Evolutionary conservation across 1,139 yeast genomes (phyloP).

Genomic region (Yamadazyma aaseri): DNA sequence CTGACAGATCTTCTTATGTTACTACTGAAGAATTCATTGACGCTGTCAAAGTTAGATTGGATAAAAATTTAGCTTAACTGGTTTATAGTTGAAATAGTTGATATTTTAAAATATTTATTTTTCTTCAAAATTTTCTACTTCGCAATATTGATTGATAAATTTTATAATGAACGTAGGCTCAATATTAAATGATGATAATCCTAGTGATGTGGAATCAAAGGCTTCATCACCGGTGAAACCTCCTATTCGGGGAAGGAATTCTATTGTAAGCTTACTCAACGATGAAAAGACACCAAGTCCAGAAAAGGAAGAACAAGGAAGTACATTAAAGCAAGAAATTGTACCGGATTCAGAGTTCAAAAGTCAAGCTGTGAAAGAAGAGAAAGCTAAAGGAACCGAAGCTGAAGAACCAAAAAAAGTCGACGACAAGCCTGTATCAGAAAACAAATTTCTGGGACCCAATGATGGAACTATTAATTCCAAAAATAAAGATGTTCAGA

Average conservation of each 20-base stretch:
- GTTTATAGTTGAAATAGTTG: background rate
- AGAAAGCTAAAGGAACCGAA: background rate
- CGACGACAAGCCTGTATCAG: too few species aligned
- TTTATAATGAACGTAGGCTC: conserved; percentile 47
- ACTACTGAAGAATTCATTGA: conserved; percentile 76
- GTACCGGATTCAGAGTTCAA: background rate
- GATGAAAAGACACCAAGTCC: conserved; percentile 32
- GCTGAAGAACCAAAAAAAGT: conserved; percentile 2
- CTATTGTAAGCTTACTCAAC: conserved; percentile 48
- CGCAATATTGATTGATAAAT: too few species aligned
- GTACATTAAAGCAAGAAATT: conserved; percentile 1
- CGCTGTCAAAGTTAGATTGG: conserved; percentile 42
- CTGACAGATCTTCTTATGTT: conserved; percentile 64
- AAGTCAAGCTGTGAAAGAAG: background rate
- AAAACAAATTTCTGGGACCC: too few species aligned
- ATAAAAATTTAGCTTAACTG: conserved; percentile 8
- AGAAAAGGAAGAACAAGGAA: conserved; percentile 17
- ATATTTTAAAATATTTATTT: background rate
- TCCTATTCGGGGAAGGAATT: conserved; percentile 29
- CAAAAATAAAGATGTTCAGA: background rate
- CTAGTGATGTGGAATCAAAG: conserved; percentile 23
- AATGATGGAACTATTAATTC: background rate
- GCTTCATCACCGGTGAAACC: conserved; percentile 1
- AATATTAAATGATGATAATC: conserved; percentile 42
- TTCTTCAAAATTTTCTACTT: background rate